Evolutionary conservation across 139 green algal species (phyloP), one percentile per base, ranked within the genome.

Genomic region (Eudorina sp.): DNA sequence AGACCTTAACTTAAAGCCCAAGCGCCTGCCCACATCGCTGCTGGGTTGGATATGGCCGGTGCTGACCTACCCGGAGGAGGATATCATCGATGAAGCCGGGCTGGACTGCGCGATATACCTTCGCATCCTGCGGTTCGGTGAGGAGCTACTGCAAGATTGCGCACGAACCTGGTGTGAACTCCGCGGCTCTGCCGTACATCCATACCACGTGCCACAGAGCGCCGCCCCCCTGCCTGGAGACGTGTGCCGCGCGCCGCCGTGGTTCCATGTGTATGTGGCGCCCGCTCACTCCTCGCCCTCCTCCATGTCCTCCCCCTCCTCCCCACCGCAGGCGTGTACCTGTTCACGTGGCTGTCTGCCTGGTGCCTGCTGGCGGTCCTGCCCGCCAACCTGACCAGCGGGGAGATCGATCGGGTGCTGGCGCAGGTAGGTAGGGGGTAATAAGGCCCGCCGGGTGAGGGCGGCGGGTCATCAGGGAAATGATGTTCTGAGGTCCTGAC

Each of bases 41-140:
- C 29, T 88, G 7, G 27, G 27, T 31, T 88, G 82, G 82, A 79
- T 88, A 4, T 53, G 4, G 1, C 82, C 82, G 2, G 64, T 88
- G 13, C 2, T 88, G 29, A 68, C 27, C 7, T 88, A 88, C 16
- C 5, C 41, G 13, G 82, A 88, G 66, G 82, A 51, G 48, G 62
- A 88, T 41, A 88, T 91, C 18, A 92, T 89, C 53, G 81, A 72
- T 23, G 64, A 69, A 18, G 27, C 41, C 13, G 89, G 90, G 7
- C 66, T 93, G 34, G 90, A 91, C 75, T 84, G 74, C 2, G 90
- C 90, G n/a, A 90, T 91, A 51, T 93, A 93, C 86, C 75, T 91
- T 31, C 86, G 90, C 36, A 58, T 93, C 38, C 68, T 93, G 45
- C 53, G 73, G 45, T 93, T 91, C 29, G 85, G 85, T 81, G 82